Percentiles rank a stretch among this genome's conserved stretches.
These are phyloP conservation scores for Allantophomopsis lycopodina DNA, from an alignment of 2,329 filamentous ascomycete genomes.

Conservation along the genomic window DNA sequence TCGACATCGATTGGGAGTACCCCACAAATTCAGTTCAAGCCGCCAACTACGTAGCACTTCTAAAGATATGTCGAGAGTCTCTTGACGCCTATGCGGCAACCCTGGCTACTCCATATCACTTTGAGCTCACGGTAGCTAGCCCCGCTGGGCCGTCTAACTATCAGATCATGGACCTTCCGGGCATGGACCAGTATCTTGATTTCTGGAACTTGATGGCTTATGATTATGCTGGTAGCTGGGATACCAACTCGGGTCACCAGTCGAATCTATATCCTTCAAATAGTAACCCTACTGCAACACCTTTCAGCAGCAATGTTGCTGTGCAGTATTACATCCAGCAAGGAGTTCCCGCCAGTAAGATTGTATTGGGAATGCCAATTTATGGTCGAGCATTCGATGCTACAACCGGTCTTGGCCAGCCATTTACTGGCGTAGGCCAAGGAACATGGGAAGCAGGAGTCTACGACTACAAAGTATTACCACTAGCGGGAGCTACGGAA, in stretches of 20 bases:
- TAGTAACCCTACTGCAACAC: slow-evolving; percentile 49
- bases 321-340: slow-evolving; percentile 54
- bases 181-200: slow-evolving; percentile 53
- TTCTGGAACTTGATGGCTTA: slow-evolving; percentile 84
- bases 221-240: slow-evolving; percentile 79
- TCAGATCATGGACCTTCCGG: slow-evolving; percentile 43
- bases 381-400: slow-evolving; percentile 78
- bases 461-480: slow-evolving; percentile 80
- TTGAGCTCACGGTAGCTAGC: slow-evolving; percentile 51
- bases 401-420: slow-evolving; percentile 59
- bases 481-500: slow-evolving; percentile 52
- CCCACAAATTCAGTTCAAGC: slow-evolving; percentile 41
- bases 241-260: slow-evolving; percentile 57
- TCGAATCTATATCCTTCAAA: slow-evolving; percentile 58
- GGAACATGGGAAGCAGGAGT: slow-evolving; percentile 79
- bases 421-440: slow-evolving; percentile 59
- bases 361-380: slow-evolving; percentile 83
- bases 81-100: slow-evolving; percentile 41
- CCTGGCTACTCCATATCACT: slow-evolving; percentile 28
- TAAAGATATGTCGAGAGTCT: slow-evolving; percentile 38
- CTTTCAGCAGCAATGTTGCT: slow-evolving; percentile 63
- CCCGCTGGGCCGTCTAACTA: slow-evolving; percentile 50
- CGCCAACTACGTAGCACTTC: slow-evolving; percentile 41
- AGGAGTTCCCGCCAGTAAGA: slow-evolving; percentile 54
- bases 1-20: slow-evolving; percentile 60